Conservation (phyloP, 176 grass and related monocot species). For the Eragrostis nindensis region DNA sequence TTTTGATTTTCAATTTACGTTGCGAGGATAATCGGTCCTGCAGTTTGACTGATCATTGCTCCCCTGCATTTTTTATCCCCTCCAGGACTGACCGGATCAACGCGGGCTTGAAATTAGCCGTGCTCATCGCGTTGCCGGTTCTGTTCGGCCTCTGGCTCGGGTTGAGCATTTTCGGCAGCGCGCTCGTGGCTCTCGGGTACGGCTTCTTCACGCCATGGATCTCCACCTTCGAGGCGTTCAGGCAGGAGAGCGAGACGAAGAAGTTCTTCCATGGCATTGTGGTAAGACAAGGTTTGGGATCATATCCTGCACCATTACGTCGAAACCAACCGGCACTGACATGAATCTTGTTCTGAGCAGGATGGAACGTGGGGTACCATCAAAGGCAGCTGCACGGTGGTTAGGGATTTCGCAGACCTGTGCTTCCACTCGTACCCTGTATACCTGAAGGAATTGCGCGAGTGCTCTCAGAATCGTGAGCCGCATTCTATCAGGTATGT, state of each 20-base stretch:
- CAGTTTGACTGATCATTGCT: conserved; percentile 5
- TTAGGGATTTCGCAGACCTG: conserved; percentile 84
- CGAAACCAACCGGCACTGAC: background rate
- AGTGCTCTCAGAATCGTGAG: conserved; percentile 52
- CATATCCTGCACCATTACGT: background rate
- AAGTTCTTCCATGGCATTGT: conserved; percentile 76
- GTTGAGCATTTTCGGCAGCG: conserved; percentile 73
- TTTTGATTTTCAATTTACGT: background rate
- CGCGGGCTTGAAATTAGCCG: conserved; percentile 62
- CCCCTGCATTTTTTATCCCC: conserved; percentile 28
- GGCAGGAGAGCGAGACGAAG: conserved; percentile 71
- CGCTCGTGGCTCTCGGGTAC: conserved; percentile 79
- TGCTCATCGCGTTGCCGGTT: conserved; percentile 68
- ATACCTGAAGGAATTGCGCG: conserved; percentile 74
- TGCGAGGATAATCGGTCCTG: background rate
- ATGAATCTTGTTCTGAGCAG: conserved; percentile 49
- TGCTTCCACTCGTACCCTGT: conserved; percentile 82
- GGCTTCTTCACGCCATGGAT: conserved; percentile 95
- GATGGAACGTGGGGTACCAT: conserved; percentile 97
- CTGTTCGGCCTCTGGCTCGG: conserved; percentile 80
- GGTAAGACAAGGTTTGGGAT: conserved; percentile 44
- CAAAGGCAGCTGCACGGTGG: conserved; percentile 92
- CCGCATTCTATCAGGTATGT: conserved; percentile 79
- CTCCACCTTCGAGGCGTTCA: conserved; percentile 96
- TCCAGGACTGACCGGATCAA: conserved; percentile 80